Base-by-base conservation (phyloP, 345 rosid species). In the Populus simonii region DNA sequence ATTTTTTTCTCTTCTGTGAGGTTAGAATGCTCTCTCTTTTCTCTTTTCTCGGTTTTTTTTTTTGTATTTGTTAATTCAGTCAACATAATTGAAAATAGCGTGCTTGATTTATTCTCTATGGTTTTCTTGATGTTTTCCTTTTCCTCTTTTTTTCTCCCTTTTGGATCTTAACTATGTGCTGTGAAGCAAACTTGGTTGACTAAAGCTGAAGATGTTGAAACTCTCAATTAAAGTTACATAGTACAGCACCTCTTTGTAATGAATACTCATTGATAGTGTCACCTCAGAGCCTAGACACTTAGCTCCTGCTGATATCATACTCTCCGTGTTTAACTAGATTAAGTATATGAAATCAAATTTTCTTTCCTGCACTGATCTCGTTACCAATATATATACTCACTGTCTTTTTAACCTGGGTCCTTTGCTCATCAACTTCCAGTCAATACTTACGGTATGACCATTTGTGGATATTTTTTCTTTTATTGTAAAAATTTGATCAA, bases 1-100 rank as follows among this genome's bases (percentile, higher is more conserved):
- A 80, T 76, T 57, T 91, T 93, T 83, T 92, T 95, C 88, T 87
- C 93, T 61, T 78, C 86, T 81, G 96, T 87, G 78, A 88, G 99
- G 98, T 95, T 66, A 76, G 81, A 25, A 73, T 74, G 63, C 74
- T 81, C 65, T 72, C 77, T 66, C 69, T 17, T 2, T 17, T 2
- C 59, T 27, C 3, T 74, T 13, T 39, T n/a, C 25, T 6, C 62
- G 31, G 49, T 23, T 41, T 72, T 17, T 65, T 20, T 43, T 62
- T 39, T 35, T 68, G 57, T 38, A 35, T 5, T 63, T 71, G 38
- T 38, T 47, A 39, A 18, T 68, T 1, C 29, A 66, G 29, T 31
- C 3, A 41, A 17, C 9, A 66, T 16, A 67, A 27, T 7, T 39
- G 20, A 41, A 57, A 71, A 33, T 71, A 61, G 62, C 36, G 61